A percentile compares a stretch with the other conserved stretches of the same genome.
Evolutionary conservation across 2,329 filamentous ascomycete genomes (phyloP).

Genomic region (Aspergillus aculeatus): DNA sequence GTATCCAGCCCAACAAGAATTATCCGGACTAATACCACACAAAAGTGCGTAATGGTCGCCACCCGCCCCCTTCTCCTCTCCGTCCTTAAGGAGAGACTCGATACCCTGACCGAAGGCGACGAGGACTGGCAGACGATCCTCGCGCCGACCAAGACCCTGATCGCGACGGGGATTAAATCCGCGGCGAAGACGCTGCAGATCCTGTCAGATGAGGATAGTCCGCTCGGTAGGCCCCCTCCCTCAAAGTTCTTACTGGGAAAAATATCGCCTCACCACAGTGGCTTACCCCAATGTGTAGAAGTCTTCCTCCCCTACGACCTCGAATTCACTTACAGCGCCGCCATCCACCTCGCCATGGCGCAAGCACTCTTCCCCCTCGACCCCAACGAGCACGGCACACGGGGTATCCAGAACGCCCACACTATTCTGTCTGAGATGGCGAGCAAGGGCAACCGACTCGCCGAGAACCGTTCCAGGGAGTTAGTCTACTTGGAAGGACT

Average conservation of each 20-base stretch:
- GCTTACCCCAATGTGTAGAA: conserved; percentile 18
- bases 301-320: conserved; percentile 39
- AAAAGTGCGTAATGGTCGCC: conserved; percentile 40
- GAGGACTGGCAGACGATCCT: conserved; percentile 38
- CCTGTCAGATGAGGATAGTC: conserved; percentile 34
- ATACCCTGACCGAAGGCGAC: conserved; percentile 24
- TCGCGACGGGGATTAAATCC: conserved; percentile 45
- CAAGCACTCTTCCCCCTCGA: conserved; percentile 36
- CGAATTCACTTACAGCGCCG: conserved; percentile 39
- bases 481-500: conserved; percentile 27
- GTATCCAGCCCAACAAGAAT: too few species aligned
- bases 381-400: conserved; percentile 21
- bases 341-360: conserved; percentile 41
- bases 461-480: conserved; percentile 31
- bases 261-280: too few species aligned
- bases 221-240: conserved; percentile 31
- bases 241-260: background rate
- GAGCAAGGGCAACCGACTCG: conserved; percentile 34
- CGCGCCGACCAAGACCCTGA: conserved; percentile 34
- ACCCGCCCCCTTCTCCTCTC: conserved; percentile 42
- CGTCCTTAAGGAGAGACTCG: conserved; percentile 39
- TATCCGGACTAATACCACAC: too few species aligned
- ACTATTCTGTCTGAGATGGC: conserved; percentile 38
- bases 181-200: conserved; percentile 43
- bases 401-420: conserved; percentile 20